Evolutionary conservation across 1,139 yeast species (phyloP).

Genomic region (Hansenula lynferdii): DNA sequence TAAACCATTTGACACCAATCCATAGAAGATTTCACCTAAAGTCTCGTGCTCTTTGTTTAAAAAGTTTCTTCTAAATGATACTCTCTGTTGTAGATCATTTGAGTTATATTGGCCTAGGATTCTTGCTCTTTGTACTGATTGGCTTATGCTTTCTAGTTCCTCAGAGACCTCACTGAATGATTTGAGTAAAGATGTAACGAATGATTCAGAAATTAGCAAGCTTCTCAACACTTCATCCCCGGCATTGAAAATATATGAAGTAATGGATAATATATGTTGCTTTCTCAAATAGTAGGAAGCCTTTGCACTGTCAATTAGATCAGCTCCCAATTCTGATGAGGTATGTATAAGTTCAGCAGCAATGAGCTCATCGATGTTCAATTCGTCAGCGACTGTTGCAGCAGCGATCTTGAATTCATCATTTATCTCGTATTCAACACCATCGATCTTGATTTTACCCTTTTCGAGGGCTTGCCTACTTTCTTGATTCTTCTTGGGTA

Average conservation of each 20-base stretch:
- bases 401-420: slow-evolving; percentile 48
- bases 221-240: slow-evolving; percentile 23
- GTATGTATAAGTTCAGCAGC: slow-evolving; percentile 41
- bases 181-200: slow-evolving; percentile 38
- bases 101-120: slow-evolving; percentile 47
- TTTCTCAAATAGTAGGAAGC: slow-evolving; percentile 67
- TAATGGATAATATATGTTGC: slow-evolving; percentile 65
- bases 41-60: slow-evolving; percentile 65
- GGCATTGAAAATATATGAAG: slow-evolving; percentile 49
- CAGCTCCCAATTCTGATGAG: slow-evolving; percentile 41
- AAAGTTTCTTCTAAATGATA: slow-evolving; percentile 57
- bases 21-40: slow-evolving; percentile 60
- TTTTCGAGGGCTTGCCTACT: slow-evolving; percentile 53
- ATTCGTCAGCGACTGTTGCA: slow-evolving; percentile 53
- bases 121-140: slow-evolving; percentile 62
- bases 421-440: slow-evolving; percentile 45
- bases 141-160: slow-evolving; percentile 50
- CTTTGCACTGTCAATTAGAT: slow-evolving; percentile 62
- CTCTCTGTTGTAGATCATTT: slow-evolving; percentile 42
- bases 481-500: slow-evolving; percentile 48
- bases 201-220: slow-evolving; percentile 17
- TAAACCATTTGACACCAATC: slow-evolving; percentile 38
- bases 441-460: slow-evolving; percentile 45
- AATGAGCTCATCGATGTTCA: slow-evolving; percentile 63
- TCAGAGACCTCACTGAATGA: slow-evolving; percentile 57